These are phyloP conservation scores for Termitomyces sp. DNA, from an alignment of 768 basidiomycete genomes.

Conservation along the genomic window DNA sequence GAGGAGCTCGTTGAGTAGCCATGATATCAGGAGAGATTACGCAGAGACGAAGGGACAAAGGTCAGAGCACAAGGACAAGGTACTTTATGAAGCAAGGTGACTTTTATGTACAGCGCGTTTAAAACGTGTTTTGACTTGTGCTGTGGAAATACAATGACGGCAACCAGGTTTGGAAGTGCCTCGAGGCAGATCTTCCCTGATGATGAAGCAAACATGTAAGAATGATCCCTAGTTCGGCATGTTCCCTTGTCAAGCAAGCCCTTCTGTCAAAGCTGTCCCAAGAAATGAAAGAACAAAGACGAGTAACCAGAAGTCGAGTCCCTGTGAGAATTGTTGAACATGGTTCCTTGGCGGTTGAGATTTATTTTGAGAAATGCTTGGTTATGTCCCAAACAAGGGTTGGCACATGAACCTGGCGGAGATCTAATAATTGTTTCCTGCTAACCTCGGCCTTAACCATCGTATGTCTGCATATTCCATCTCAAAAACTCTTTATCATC, in stretches of 20 bases:
- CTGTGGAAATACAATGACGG: constrained; percentile 43
- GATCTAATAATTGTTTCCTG: neutral
- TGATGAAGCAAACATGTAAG: constrained; percentile 11
- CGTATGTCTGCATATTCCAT: neutral
- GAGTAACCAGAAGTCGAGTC: neutral
- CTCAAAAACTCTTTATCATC: neutral
- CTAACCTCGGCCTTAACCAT: neutral
- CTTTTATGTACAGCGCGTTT: constrained; percentile 48
- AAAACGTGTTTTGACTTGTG: constrained; percentile 57
- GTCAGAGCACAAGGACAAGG: constrained; percentile 21
- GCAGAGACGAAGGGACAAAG: constrained; percentile 11
- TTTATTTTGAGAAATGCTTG: too few relatives aligned
- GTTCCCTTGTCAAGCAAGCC: constrained; percentile 8
- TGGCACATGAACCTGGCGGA: neutral
- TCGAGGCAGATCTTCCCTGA: constrained; percentile 26
- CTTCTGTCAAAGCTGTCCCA: neutral
- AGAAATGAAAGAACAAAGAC: neutral
- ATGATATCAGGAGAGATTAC: constrained; percentile 31
- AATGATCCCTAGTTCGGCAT: constrained; percentile 15
- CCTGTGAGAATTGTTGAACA: neutral
- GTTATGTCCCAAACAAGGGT: neutral
- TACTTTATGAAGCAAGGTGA: constrained; percentile 16
- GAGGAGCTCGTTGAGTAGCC: constrained; percentile 48
- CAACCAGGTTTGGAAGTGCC: constrained; percentile 49
- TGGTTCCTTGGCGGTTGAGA: neutral